Base-by-base conservation (phyloP, 2,329 filamentous ascomycete genomes). In the Coniochaeta ligniaria region DNA sequence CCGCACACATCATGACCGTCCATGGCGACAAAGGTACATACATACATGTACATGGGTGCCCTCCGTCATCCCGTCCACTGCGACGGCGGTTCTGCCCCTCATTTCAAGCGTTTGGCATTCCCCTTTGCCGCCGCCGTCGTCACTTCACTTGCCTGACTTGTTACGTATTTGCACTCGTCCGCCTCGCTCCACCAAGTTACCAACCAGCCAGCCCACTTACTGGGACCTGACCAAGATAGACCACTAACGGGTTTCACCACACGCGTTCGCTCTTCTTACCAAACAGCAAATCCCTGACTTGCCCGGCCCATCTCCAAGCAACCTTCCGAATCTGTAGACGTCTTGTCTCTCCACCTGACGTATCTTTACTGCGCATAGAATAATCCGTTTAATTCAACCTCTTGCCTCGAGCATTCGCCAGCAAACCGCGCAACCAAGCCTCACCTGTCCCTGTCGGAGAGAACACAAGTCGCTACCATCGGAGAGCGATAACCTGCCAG, bases 41-140 rank as follows among this genome's bases (percentile, higher is more conserved):
- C 9, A 9, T 33, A 33, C 31, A 33, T 33, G 45, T 50, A 50
- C 45, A 26, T 26, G 20, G 43, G 43, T 5, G 26, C 26, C 43
- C 43, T 52, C 47, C 22, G 47, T 52, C 26, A 22, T 28, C 26
- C 24, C 47, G 47, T 52, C 24, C 24, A 17, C 47, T 55, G 28
- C 17, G 31, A 28, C 31, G n/a, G 54, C 33, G 31, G 22, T 22
- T 22, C 24, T 57, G 54, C 54, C 54, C 54, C 54, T 57, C 54
- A 36, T 57, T 57, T 26, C 31, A 35, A 22, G n/a, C 52, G 35
- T 20, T 31, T 36, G 31, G n/a, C 22, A 3, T 57, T 38, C 54
- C 54, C 54, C 54, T 38, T 38, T 57, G 54, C 31, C 54, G 54
- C 54, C 54, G 54, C 54, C 54, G 54, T 57, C 54, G 54, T 57